A percentile compares a stretch with the other conserved stretches of the same genome.
Conservation (phyloP, 2,329 filamentous ascomycete species). For the Lecanicillium sp. region DNA sequence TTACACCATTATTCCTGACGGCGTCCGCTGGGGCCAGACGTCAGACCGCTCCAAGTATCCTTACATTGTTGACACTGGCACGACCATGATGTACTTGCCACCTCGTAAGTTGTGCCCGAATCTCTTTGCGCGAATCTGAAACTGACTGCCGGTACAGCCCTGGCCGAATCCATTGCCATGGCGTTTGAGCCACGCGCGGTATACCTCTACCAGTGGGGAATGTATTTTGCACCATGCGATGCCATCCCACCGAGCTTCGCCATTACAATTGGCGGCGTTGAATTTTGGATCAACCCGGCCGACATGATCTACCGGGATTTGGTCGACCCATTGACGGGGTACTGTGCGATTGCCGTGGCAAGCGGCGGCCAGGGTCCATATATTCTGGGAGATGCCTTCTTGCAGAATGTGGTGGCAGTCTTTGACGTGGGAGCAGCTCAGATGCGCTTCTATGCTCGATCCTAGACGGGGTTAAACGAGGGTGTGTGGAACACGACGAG, state of each 20-base stretch:
- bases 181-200: slow-evolving; percentile 37
- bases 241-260: slow-evolving; percentile 36
- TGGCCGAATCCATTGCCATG: slow-evolving; percentile 38
- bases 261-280: slow-evolving; percentile 32
- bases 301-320: slow-evolving; percentile 38
- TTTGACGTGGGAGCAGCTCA: slow-evolving; percentile 38
- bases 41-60: slow-evolving; percentile 34
- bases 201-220: slow-evolving; percentile 37
- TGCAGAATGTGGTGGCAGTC: slow-evolving; percentile 42
- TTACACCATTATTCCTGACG: slow-evolving; percentile 44
- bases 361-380: slow-evolving; percentile 37
- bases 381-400: slow-evolving; percentile 40
- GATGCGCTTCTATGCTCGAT: slow-evolving; percentile 32
- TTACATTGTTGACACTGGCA: slow-evolving; percentile 44
- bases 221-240: slow-evolving; percentile 41
- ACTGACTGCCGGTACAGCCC: slow-evolving; percentile 20
- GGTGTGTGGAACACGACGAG: not conserved
- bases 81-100: slow-evolving; percentile 42
- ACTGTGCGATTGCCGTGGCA: slow-evolving; percentile 39
- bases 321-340: slow-evolving; percentile 33
- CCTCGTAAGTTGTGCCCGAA: slow-evolving; percentile 26
- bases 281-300: slow-evolving; percentile 38
- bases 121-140: not conserved
- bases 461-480: not conserved
- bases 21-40: slow-evolving; percentile 33